A percentile compares a stretch with the other conserved stretches of the same genome.
These are phyloP conservation scores for Trichothecium sympodiale DNA, from an alignment of 2,329 filamentous ascomycete species.

Conservation along the genomic window DNA sequence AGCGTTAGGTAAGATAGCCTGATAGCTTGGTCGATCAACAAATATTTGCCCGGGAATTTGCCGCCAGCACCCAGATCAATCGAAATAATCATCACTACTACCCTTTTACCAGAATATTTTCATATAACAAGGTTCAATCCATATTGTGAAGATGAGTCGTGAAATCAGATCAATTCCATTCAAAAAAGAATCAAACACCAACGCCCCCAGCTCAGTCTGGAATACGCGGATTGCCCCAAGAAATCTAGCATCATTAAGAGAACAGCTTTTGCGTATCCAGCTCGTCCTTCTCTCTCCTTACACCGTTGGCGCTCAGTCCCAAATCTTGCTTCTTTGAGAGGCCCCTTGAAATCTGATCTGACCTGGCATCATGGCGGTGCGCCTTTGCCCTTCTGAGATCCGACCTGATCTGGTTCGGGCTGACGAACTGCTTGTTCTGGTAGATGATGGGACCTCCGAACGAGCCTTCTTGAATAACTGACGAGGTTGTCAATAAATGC, in stretches of 20 bases:
- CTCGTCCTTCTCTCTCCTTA: constrained; percentile 51
- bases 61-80: too few relatives aligned
- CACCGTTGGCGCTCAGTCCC: constrained; percentile 58
- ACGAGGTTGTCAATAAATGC: too few relatives aligned
- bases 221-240: constrained; percentile 9
- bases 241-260: constrained; percentile 34
- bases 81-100: too few relatives aligned
- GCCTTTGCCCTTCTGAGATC: constrained; percentile 71
- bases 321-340: constrained; percentile 65
- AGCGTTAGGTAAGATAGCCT: too few relatives aligned
- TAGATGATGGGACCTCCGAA: constrained; percentile 96
- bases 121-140: too few relatives aligned
- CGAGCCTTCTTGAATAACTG: constrained; percentile 47
- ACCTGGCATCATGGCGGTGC: constrained; percentile 62
- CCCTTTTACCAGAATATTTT: too few relatives aligned
- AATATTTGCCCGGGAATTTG: too few relatives aligned
- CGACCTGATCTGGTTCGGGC: constrained; percentile 83
- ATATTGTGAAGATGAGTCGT: too few relatives aligned
- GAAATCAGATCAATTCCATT: neutral
- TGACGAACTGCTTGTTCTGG: constrained; percentile 95
- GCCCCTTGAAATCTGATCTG: constrained; percentile 62
- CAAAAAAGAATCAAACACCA: too few relatives aligned
- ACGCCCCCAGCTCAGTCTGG: neutral
- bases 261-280: constrained; percentile 72
- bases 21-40: too few relatives aligned